Evolutionary conservation across 2,329 filamentous ascomycete genomes (phyloP), one percentile per base, ranked within the genome.

Genomic region (Nannizziopsis arthrosporioides): DNA sequence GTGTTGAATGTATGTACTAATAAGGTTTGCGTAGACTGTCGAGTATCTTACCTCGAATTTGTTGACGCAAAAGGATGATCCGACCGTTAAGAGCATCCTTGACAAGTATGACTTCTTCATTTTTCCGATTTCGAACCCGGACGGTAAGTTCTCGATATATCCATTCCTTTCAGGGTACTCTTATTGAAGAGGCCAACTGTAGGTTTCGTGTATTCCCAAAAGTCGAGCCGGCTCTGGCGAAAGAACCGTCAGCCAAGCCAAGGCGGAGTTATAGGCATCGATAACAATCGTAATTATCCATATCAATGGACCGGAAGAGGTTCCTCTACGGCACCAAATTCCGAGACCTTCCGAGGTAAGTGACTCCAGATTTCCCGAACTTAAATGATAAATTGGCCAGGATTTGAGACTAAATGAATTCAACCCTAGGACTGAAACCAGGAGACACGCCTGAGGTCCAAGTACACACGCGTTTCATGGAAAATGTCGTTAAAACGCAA

Each of bases 101-200:
- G 71, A 82, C 62, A 75, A 70, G 48, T 81, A 80, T 57, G 81
- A 84, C 63, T 80, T 80, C 55, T 82, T 80, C 61, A 72, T 84
- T 54, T 71, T 81, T 51, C 78, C 78, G 3, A 64, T 81, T 22
- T 75, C 80, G 15, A 81, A 82, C 58, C 76, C 77, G 0, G 78
- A 81, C 50, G 76, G 73, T 74, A 58, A 56, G 65, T 18, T n/a
- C 12, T 14, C 19, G 35, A 6, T 14, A 32, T 5, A 5, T 18
- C 18, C 36, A 2, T 9, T 35, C 30, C 35, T 3, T 19, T 31
- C 32, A 12, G 11, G 27, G 14, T 19, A 18, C 35, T 27, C 4
- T 7, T 27, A 11, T 10, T 19, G 14, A n/a, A 44, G 40, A 19
- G 14, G n/a, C 10, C 10, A 7, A 27, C 14, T n/a, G 22, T 40